Conservation (phyloP, 495 filamentous ascomycete species). For the Neurospora sp. region DNA sequence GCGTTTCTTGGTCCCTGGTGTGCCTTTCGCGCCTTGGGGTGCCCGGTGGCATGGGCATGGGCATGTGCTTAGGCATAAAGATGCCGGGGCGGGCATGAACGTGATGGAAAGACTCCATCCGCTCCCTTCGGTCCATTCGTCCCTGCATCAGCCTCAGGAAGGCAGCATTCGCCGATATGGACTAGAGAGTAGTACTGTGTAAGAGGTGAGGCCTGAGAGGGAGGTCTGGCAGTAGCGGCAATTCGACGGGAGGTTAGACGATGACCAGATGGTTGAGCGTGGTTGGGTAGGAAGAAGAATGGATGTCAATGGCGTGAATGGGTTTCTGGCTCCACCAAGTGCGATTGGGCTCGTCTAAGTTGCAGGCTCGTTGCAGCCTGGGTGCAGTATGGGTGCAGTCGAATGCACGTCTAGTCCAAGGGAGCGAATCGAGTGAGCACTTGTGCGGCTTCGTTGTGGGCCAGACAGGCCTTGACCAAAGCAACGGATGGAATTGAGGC, state of each 20-base stretch:
- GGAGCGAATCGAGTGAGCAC: background rate
- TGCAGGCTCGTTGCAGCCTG: background rate
- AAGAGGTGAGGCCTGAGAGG: background rate
- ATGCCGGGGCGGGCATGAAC: background rate
- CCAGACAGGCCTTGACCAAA: background rate
- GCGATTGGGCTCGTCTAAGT: conserved; percentile 19
- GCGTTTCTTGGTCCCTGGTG: conserved; percentile 20
- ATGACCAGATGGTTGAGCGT: conserved; percentile 23
- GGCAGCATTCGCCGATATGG: conserved; percentile 1
- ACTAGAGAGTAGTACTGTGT: background rate
- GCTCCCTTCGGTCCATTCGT: conserved; percentile 26
- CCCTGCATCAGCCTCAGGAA: conserved; percentile 26
- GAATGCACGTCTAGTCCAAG: background rate
- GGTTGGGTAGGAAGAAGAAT: conserved; percentile 17
- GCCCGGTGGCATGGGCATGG: background rate
- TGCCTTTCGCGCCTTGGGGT: conserved; percentile 19
- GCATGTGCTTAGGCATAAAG: background rate
- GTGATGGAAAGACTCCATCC: background rate
- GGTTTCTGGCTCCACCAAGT: conserved; percentile 7
- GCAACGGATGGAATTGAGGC: background rate
- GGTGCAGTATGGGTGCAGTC: background rate
- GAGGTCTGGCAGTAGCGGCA: conserved; percentile 1
- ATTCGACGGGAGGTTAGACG: conserved; percentile 9
- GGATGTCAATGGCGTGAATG: background rate
- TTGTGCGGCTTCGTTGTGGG: background rate